Conservation (phyloP, 306 rosid genomes). For the Vigna reflexopilosa region DNA sequence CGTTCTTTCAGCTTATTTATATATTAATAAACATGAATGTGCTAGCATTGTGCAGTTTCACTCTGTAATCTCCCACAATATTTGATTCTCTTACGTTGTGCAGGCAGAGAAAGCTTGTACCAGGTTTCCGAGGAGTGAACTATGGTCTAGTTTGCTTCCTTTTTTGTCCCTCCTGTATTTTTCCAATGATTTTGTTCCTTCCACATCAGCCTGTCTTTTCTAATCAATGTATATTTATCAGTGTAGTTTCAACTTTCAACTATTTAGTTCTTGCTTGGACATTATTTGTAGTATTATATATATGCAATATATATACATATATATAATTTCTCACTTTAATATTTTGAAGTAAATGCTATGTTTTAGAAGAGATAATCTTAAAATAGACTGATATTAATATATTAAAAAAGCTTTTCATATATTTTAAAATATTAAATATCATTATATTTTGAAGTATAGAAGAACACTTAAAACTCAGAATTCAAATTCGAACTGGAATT, state of each 20-base stretch:
- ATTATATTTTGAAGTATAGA: too few species aligned
- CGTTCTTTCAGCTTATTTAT: neutral
- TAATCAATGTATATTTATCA: conserved; percentile 33
- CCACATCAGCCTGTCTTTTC: neutral
- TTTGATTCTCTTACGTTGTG: conserved; percentile 15
- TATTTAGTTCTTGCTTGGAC: conserved; percentile 16
- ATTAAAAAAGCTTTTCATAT: too few species aligned
- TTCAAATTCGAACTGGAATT: too few species aligned
- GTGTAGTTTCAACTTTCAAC: conserved; percentile 14
- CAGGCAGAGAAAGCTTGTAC: conserved; percentile 41
- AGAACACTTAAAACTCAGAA: too few species aligned
- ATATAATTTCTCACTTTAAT: too few species aligned
- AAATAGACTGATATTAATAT: too few species aligned
- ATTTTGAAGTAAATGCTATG: too few species aligned
- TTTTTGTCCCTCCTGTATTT: neutral
- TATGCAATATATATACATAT: neutral
- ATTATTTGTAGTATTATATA: conserved; percentile 9
- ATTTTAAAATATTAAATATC: too few species aligned
- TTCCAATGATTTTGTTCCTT: neutral
- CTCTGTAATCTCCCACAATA: neutral
- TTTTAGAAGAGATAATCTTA: too few species aligned
- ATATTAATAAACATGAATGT: conserved; percentile 23
- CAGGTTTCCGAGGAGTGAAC: too few species aligned
- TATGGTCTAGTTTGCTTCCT: neutral
- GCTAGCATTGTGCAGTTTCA: neutral